These are phyloP conservation scores for Bipolaris victoriae DNA, from an alignment of 2,329 filamentous ascomycete species.

Conservation along the genomic window DNA sequence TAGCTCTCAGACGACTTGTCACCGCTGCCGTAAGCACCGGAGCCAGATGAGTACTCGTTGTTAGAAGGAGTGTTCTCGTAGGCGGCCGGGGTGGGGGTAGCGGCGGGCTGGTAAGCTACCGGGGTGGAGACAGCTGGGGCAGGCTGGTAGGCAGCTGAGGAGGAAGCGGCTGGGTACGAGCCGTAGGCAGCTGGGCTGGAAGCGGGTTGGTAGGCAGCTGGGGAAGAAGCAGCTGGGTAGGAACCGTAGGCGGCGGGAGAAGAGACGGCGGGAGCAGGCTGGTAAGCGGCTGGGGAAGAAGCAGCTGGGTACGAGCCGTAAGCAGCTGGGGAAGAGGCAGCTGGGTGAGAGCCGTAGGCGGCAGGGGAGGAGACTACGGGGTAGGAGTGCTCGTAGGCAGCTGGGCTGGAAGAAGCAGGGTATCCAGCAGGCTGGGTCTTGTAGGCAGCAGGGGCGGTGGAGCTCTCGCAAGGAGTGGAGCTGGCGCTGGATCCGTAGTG, in stretches of 20 bases:
- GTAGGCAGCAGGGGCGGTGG: background rate
- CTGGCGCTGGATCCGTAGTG: constrained; percentile 2
- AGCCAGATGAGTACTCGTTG: background rate
- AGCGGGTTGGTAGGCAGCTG: background rate
- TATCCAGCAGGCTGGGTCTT: background rate
- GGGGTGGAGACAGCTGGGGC: background rate
- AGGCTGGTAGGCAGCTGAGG: background rate
- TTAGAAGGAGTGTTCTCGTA: background rate
- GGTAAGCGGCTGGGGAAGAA: background rate
- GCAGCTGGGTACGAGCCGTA: background rate
- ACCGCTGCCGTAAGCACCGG: no score
- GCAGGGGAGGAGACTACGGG: background rate
- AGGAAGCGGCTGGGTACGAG: background rate
- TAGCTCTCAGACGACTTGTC: background rate
- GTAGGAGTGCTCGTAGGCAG: background rate
- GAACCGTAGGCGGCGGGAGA: no score
- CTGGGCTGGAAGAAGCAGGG: background rate
- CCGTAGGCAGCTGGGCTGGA: no score
- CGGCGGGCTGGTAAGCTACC: background rate
- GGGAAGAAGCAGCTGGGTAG: background rate
- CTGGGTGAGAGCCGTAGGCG: background rate
- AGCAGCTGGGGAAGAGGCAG: background rate
- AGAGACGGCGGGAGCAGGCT: background rate
- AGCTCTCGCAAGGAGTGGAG: constrained; percentile 9
- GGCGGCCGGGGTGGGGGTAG: no score